Conservation (phyloP, 129 eudicot genomes). For the Centella asiatica region DNA sequence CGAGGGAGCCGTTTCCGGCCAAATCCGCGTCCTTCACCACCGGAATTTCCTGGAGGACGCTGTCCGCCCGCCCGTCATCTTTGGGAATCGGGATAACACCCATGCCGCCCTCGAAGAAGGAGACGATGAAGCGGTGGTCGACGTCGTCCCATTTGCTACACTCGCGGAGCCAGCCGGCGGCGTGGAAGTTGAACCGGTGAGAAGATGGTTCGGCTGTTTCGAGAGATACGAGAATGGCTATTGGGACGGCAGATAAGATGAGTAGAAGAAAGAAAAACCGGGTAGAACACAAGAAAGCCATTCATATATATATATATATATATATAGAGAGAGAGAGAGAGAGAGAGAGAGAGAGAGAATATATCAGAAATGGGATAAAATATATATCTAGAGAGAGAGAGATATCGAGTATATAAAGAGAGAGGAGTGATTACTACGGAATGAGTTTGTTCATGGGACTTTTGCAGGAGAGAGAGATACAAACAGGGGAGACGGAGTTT, state of each 20-base stretch:
- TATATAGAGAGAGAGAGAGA: not conserved
- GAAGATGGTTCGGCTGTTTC: constrained; percentile 45
- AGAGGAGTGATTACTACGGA: too few species aligned
- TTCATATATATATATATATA: too few species aligned
- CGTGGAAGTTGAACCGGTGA: constrained; percentile 57
- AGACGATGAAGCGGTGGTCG: constrained; percentile 67
- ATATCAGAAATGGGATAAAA: too few species aligned
- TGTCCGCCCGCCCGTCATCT: not conserved
- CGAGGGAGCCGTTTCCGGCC: constrained; percentile 33
- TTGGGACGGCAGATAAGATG: constrained; percentile 68
- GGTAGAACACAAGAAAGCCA: constrained; percentile 56
- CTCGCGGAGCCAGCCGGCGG: constrained; percentile 79
- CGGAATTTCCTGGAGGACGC: constrained; percentile 20
- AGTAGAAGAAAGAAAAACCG: constrained; percentile 30
- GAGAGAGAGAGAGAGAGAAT: not conserved
- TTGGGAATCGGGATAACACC: constrained; percentile 32
- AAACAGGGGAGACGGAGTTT: too few species aligned
- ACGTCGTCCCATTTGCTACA: constrained; percentile 67
- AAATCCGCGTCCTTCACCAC: constrained; percentile 31
- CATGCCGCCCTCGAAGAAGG: constrained; percentile 50
- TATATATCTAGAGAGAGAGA: too few species aligned
- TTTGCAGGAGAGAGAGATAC: too few species aligned
- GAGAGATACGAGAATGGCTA: constrained; percentile 48
- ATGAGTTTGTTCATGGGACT: too few species aligned
- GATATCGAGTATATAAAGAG: too few species aligned